Evolutionary conservation across 2,329 filamentous ascomycete species (phyloP).

Genomic region (Xylariaceae sp.): DNA sequence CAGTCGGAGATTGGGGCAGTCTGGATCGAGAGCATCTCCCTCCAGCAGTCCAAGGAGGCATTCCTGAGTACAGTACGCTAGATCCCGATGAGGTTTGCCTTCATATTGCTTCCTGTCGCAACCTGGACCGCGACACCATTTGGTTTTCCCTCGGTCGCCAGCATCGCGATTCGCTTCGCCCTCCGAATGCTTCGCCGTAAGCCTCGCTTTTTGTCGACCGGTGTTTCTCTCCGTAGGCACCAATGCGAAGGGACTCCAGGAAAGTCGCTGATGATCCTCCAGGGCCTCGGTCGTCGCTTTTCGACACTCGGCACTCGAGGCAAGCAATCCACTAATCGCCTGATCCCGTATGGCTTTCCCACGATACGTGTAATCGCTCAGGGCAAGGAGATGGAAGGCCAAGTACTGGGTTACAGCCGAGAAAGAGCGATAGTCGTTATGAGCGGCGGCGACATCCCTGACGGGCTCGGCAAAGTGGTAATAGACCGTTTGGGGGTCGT

Average conservation of each 20-base stretch:
- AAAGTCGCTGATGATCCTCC: constrained; percentile 35
- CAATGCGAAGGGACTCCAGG: constrained; percentile 19
- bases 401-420: constrained; percentile 31
- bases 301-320: constrained; percentile 21
- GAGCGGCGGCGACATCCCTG: constrained; percentile 21
- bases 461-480: constrained; percentile 32
- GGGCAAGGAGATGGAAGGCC: constrained; percentile 29
- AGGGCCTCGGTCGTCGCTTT: constrained; percentile 30
- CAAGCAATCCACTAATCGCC: constrained; percentile 16
- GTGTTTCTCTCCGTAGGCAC: constrained; percentile 1
- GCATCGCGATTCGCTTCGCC: neutral
- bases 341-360: constrained; percentile 4
- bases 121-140: neutral
- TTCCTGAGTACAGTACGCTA: constrained; percentile 35
- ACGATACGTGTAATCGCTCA: constrained; percentile 15
- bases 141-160: neutral
- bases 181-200: constrained; percentile 4
- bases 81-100: constrained; percentile 3
- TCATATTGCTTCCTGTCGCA: constrained; percentile 7
- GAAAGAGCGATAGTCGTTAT: constrained; percentile 19
- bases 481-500: constrained; percentile 24
- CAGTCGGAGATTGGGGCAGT: constrained; percentile 35
- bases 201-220: constrained; percentile 5
- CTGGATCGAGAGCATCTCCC: constrained; percentile 29
- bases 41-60: constrained; percentile 35